Evolutionary conservation across 108 stramenopile genomes (phyloP), one percentile per base, ranked within the genome.

Genomic region (Cylindrotheca fusiformis): DNA sequence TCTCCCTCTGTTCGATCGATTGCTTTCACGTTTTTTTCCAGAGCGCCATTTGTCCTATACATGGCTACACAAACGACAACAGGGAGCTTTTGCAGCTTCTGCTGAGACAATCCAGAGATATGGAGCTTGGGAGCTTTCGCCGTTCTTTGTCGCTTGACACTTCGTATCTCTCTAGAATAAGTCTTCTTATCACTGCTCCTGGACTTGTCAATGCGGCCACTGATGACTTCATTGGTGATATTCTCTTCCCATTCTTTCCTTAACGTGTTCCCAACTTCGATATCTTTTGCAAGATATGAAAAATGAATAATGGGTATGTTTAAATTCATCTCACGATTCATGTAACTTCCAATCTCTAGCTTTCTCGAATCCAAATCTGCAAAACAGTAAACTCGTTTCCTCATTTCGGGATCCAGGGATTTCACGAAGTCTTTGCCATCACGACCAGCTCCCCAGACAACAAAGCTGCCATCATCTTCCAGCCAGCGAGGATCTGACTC

Each of bases 381-480:
- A 62, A 95, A 82, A 46, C 88, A 88, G 20, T 80, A 67, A 10
- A 95, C 81, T 27, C 72, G 49, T 30, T 55, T 33, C n/a, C 76
- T 82, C 21, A 79, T 68, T 18, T 83, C 69, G 33, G 66, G 55
- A 32, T 63, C 59, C 24, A 95, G 55, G 4, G 80, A 68, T 73
- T 96, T 96, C 52, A 84, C 50, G 68, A 96, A 91, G 25, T 94
- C 91, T 48, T 93, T 94, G 25, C 91, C 95, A 74, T 96, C 95
- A 32, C 95, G 71, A 12, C 95, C 95, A 18, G 93, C 93, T 18
- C 88, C 91, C 90, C 85, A 88, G 21, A 96, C 76, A 3, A 77
- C 78, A 74, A 96, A 91, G 2, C 60, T 65, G 23, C 46, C 54
- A 44, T 63, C 31, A 32, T 68, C 8, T 1, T 48, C 18, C 6